These are phyloP conservation scores for Aegilops bicornis DNA, from an alignment of 176 grass and related monocot genomes.

Conservation along the genomic window DNA sequence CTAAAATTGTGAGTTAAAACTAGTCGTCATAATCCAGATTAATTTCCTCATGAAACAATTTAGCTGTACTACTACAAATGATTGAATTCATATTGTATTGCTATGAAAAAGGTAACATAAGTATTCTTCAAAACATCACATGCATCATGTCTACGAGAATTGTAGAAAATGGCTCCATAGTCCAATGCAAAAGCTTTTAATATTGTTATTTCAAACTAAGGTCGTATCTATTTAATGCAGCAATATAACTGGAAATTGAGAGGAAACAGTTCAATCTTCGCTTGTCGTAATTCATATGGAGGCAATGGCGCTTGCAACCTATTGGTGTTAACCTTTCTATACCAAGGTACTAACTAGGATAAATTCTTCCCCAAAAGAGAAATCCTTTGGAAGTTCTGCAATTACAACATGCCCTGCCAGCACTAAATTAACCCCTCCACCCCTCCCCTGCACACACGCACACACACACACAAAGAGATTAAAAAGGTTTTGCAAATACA, in stretches of 20 bases:
- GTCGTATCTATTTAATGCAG: neutral
- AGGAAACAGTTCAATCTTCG: neutral
- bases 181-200: neutral
- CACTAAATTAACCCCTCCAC: neutral
- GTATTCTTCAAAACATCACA: too few relatives aligned
- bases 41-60: neutral
- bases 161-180: neutral
- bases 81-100: neutral
- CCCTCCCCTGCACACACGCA: too few relatives aligned
- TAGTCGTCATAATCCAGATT: neutral
- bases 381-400: neutral
- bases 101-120: too few relatives aligned
- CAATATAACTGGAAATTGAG: neutral
- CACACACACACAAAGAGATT: too few relatives aligned
- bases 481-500: neutral
- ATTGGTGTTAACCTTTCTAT: neutral
- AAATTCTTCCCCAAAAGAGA: neutral
- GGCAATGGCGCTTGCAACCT: neutral
- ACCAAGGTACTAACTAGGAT: neutral
- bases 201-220: neutral
- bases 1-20: neutral
- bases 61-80: neutral
- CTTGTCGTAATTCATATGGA: neutral
- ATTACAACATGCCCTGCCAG: neutral
- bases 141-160: too few relatives aligned